Evolutionary conservation across 2,329 filamentous ascomycete species (phyloP), one percentile per base, ranked within the genome.

Genomic region (Venturia oleaginea): DNA sequence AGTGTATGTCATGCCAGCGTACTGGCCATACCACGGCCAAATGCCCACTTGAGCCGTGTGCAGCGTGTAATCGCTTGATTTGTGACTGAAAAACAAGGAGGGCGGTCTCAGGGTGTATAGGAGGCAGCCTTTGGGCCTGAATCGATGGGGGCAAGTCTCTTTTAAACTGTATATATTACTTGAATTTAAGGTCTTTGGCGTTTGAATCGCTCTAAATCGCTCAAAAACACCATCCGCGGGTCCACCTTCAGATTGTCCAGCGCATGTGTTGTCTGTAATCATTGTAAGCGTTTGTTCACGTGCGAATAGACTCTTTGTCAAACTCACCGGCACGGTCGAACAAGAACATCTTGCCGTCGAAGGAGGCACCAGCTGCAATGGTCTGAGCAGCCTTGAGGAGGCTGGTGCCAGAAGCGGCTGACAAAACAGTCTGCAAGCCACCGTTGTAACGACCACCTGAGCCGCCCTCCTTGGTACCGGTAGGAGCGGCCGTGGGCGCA

Each of bases 161-260:
- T n/a, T n/a, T n/a, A n/a, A n/a, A n/a, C n/a, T n/a, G n/a, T n/a
- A n/a, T n/a, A n/a, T n/a, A n/a, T n/a, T n/a, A n/a, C n/a, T n/a
- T n/a, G n/a, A n/a, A n/a, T n/a, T n/a, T n/a, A n/a, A n/a, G n/a
- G n/a, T n/a, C n/a, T n/a, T n/a, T n/a, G n/a, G n/a, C n/a, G n/a
- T n/a, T n/a, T n/a, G n/a, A n/a, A n/a, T n/a, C n/a, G n/a, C n/a
- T n/a, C n/a, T n/a, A n/a, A n/a, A n/a, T n/a, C n/a, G n/a, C n/a
- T n/a, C 75, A 76, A 84, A 84, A 70, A 84, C 81, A 57, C 81
- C 79, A 62, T 79, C 72, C 0, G 70, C 69, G 61, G 80, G 74
- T 24, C 77, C 79, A 24, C 77, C 78, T 66, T 81, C 79, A 30
- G 65, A 67, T 66, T 80, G 77, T 15, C 75, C 78, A n/a, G 68